Conservation (phyloP, 768 basidiomycete species). For the Boletus pseudopeckii region DNA sequence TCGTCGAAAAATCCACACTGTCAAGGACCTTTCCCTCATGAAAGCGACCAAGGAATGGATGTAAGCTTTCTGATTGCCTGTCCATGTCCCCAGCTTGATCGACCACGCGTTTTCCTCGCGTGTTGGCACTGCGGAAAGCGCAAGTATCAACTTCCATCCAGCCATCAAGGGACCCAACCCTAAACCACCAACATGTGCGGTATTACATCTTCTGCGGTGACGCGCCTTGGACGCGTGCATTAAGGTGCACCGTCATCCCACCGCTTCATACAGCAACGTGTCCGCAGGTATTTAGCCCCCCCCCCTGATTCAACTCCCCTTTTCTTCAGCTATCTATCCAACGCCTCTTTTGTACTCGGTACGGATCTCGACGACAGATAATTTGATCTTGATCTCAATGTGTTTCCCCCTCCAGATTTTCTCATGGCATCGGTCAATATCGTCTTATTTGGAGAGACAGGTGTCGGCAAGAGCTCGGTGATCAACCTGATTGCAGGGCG, state of each 20-base stretch:
- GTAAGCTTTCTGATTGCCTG: too few species aligned
- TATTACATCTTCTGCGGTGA: too few species aligned
- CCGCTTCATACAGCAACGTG: background rate
- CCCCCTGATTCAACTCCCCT: background rate
- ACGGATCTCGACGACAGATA: slow-evolving; percentile 2
- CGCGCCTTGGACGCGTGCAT: background rate
- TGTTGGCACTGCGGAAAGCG: background rate
- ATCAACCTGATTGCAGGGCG: slow-evolving; percentile 29
- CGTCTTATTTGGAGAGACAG: slow-evolving; percentile 43
- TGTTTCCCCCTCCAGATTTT: background rate
- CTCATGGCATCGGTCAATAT: slow-evolving; percentile 31
- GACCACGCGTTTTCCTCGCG: background rate
- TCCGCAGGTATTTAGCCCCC: slow-evolving; percentile 3
- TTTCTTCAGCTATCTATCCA: background rate
- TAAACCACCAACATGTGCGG: too few species aligned
- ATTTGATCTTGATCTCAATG: background rate
- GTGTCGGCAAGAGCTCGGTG: slow-evolving; percentile 32
- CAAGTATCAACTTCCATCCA: background rate
- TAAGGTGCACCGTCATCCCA: background rate
- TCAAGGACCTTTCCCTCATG: too few species aligned
- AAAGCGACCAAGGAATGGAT: too few species aligned
- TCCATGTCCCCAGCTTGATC: background rate
- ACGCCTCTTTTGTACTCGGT: slow-evolving; percentile 2
- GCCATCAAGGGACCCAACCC: background rate
- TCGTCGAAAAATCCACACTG: too few species aligned